These are phyloP conservation scores for Trypanosoma conorhini DNA, from an alignment of 208 protist genomes.

Conservation along the genomic window DNA sequence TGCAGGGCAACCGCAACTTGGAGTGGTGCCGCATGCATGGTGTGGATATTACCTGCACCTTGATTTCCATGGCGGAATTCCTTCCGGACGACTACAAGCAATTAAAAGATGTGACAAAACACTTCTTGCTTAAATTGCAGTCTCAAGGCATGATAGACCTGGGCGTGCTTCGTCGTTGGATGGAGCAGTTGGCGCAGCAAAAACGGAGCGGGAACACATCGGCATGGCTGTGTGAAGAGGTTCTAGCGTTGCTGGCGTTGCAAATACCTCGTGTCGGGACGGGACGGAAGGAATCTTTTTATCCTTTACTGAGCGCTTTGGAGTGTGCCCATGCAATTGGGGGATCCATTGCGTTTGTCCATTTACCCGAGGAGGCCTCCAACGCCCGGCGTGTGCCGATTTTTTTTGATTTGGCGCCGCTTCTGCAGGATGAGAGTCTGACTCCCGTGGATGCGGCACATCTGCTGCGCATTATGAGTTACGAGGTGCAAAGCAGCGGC, in stretches of 20 bases:
- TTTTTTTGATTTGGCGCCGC: constrained; percentile 14
- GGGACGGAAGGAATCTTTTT: background rate
- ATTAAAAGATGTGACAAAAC: background rate
- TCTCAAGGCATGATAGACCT: background rate
- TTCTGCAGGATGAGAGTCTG: constrained; percentile 6
- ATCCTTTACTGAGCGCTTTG: background rate
- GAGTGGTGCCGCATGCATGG: constrained; percentile 16
- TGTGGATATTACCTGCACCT: constrained; percentile 3
- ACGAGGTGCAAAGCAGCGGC: constrained; percentile 9
- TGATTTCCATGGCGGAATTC: constrained; percentile 7
- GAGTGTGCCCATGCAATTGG: constrained; percentile 25
- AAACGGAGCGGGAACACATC: constrained; percentile 3
- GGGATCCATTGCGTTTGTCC: constrained; percentile 1
- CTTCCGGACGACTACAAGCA: background rate
- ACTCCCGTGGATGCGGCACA: constrained; percentile 34
- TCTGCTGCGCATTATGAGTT: constrained; percentile 30
- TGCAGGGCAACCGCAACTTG: constrained; percentile 9
- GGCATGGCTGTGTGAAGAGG: background rate
- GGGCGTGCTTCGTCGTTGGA: background rate
- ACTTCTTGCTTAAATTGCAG: constrained; percentile 1
- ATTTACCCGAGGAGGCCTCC: background rate
- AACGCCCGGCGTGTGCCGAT: constrained; percentile 6
- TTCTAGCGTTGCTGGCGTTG: background rate
- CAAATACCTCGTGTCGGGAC: background rate
- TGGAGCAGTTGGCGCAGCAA: background rate